A percentile compares a stretch with the other conserved stretches of the same genome.
Evolutionary conservation across 331 rosid species (phyloP).

Genomic region (Rosa hybrid): DNA sequence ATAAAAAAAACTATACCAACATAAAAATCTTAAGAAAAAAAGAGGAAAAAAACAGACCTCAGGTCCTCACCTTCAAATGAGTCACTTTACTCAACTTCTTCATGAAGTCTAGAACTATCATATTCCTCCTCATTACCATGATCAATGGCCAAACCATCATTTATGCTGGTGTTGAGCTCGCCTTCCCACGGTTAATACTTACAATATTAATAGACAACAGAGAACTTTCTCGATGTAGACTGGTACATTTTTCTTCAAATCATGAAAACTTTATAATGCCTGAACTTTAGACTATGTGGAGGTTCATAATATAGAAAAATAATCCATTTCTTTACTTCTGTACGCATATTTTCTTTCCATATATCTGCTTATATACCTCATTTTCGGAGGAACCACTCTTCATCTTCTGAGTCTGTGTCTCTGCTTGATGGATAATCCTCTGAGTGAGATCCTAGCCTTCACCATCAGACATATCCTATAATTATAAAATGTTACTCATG

Average conservation of each 20-base stretch:
- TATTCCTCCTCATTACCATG: conserved; percentile 36
- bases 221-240: background rate
- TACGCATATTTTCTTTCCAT: background rate
- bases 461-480: conserved; percentile 45
- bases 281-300: background rate
- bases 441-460: conserved; percentile 25
- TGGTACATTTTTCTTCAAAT: background rate
- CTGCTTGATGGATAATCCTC: conserved; percentile 45
- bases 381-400: conserved; percentile 34
- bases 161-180: conserved; percentile 5
- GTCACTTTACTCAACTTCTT: conserved; percentile 72
- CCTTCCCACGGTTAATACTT: conserved; percentile 46
- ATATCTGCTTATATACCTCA: conserved; percentile 29
- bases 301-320: background rate
- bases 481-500: background rate
- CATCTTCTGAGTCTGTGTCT: conserved; percentile 43
- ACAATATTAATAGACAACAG: conserved; percentile 19
- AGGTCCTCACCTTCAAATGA: conserved; percentile 99
- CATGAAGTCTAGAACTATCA: conserved; percentile 44
- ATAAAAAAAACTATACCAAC: no score
- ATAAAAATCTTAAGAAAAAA: background rate
- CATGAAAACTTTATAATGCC: background rate
- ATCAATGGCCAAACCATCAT: conserved; percentile 19
- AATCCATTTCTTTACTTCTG: background rate
- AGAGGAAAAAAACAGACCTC: conserved; percentile 24